Base-by-base conservation (phyloP, 331 rosid genomes). In the Malus hybrid region DNA sequence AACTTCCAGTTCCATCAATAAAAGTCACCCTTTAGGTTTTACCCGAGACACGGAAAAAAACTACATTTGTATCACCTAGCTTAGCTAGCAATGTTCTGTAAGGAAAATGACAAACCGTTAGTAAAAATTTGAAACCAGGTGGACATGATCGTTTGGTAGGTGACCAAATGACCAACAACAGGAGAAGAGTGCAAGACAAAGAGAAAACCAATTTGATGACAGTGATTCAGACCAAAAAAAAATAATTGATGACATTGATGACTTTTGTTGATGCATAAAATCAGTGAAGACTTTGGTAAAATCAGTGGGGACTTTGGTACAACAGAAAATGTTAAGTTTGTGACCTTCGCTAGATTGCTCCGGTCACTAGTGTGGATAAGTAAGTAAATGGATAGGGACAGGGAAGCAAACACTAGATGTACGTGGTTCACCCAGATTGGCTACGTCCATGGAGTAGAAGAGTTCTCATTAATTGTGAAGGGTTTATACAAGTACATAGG, bases 121-220 rank as follows among this genome's bases (percentile, higher is more conserved):
- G 22, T 28, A 5, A 12, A 73, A 72, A 69, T 71, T 79, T 52
- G 86, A 82, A 81, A 71, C 55, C 10, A 24, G 48, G 78, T 79
- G 72, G 83, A 59, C 64, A 28, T 72, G 74, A 19, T 77, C 74
- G 79, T 48, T 83, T 79, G 96, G 92, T 88, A 88, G 97, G 90
- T 92, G 82, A 87, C 89, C 97, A 87, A 87, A 86, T 85, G 88
- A 83, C 88, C 83, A 78, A 76, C 82, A 77, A 80, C 12, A 84
- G 73, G 70, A 75, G 79, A 72, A 75, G 50, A 75, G 33, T 11
- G 65, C 7, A 62, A 55, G 50, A 74, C 29, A 67, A 31, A 18
- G 8, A 46, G 46, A 3, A 48, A n/a, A 42, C 22, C 59, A 44
- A 11, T 14, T 60, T 20, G 57, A 39, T 50, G 60, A 44, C 66